phyloP scores from a whole-genome alignment of 768 basidiomycete species.

The Suillus variegatus region DNA sequence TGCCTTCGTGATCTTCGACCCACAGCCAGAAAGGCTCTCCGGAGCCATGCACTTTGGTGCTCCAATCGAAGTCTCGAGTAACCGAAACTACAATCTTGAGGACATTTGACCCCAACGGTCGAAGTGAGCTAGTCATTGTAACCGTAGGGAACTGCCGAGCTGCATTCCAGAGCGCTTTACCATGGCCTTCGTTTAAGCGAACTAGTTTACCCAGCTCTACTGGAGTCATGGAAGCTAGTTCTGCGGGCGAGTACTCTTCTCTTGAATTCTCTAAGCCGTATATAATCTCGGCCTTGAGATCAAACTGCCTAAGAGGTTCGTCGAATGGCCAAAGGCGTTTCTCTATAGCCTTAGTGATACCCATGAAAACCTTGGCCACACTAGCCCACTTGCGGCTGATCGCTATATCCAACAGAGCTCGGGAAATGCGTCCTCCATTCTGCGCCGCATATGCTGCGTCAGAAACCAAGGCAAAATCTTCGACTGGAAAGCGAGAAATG shows the following conservation, averaged over 20 bases:
- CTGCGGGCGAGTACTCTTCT: slow-evolving; percentile 74
- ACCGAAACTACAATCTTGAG: slow-evolving; percentile 73
- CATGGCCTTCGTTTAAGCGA: slow-evolving; percentile 85
- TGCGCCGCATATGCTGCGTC: slow-evolving; percentile 94
- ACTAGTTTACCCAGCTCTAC: slow-evolving; percentile 75
- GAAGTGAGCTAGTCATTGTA: slow-evolving; percentile 63
- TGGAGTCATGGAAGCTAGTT: slow-evolving; percentile 69
- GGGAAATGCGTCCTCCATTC: slow-evolving; percentile 90
- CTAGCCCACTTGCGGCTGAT: slow-evolving; percentile 92
- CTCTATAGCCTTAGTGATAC: slow-evolving; percentile 91
- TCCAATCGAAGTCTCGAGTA: slow-evolving; percentile 79
- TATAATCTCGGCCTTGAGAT: slow-evolving; percentile 74
- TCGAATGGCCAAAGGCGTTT: slow-evolving; percentile 94
- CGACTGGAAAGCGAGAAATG: slow-evolving; percentile 77
- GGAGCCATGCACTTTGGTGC: slow-evolving; percentile 65
- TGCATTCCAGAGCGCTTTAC: slow-evolving; percentile 72
- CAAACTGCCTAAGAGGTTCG: slow-evolving; percentile 83
- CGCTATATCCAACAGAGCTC: slow-evolving; percentile 94
- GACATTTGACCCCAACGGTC: slow-evolving; percentile 83
- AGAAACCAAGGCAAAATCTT: slow-evolving; percentile 96
- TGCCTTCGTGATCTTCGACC: slow-evolving; percentile 85
- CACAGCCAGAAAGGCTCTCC: slow-evolving; percentile 94
- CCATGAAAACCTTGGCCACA: slow-evolving; percentile 76
- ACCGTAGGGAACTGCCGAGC: slow-evolving; percentile 85
- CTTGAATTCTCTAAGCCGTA: slow-evolving; percentile 79